phyloP scores from a whole-genome alignment of 257 asterid genomes.

The Ocimum tenuiflorum region DNA sequence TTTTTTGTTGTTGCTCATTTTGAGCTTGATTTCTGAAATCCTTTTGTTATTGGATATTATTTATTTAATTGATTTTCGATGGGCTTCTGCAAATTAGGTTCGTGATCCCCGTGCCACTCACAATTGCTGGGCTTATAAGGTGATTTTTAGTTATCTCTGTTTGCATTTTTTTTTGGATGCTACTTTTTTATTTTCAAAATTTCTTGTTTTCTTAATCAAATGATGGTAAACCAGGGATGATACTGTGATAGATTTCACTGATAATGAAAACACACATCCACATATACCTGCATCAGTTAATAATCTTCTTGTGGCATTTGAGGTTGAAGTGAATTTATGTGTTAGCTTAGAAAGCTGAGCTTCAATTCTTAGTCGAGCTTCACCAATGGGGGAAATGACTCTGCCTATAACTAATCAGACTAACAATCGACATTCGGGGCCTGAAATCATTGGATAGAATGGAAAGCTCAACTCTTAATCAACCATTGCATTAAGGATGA shows the following conservation, averaged over 20 bases:
- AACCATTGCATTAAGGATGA: neutral
- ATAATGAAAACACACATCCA: neutral
- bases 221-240: too few relatives aligned
- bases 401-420: neutral
- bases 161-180: too few relatives aligned
- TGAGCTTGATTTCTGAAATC: neutral
- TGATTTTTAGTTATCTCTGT: constrained; percentile 13
- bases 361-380: neutral
- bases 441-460: neutral
- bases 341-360: neutral
- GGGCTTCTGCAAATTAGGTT: constrained; percentile 39
- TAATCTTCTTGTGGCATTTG: neutral
- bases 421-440: neutral
- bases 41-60: neutral
- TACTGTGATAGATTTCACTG: neutral
- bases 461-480: neutral
- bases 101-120: constrained; percentile 81
- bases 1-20: neutral
- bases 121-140: constrained; percentile 98
- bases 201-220: too few relatives aligned
- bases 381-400: neutral
- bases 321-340: neutral
- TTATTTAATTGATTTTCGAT: neutral
- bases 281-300: neutral
- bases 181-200: too few relatives aligned